Evolutionary conservation across 345 rosid species (phyloP), one percentile per base, ranked within the genome.

Genomic region (Melastoma malabathricum): DNA sequence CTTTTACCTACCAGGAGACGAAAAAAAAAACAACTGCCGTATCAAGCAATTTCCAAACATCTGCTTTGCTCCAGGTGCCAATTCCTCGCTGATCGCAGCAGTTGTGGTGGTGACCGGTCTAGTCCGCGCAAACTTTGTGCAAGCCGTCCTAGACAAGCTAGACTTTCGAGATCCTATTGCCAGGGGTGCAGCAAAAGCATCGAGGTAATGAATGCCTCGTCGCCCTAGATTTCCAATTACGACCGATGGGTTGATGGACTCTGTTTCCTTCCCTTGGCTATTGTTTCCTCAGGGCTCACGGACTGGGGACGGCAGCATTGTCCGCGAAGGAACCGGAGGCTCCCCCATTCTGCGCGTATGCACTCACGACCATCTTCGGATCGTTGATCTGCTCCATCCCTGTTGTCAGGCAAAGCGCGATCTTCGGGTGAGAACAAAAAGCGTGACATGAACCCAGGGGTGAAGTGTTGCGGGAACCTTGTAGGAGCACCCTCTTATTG

Each of bases 241-340:
- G 18, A 16, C 13, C 16, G 19, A 25, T 51, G 6, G 14, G 1
- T n/a, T 0, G 15, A 1, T 10, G 19, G 22, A 16, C 15, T 16
- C 12, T 13, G 17, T 47, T 39, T 55, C 44, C 2, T 14, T 17
- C 34, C n/a, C n/a, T n/a, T n/a, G n/a, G n/a, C n/a, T n/a, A n/a
- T n/a, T 43, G 27, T 52, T 51, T 68, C 12, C 29, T 47, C 71
- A 90, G 98, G 78, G 96, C 98, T 50, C 98, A 90, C 67, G 96
- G 98, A 66, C 76, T 90, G 69, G 98, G 96, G 72, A 90, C 96
- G 60, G 98, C 94, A 44, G 96, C 98, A 43, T 67, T 90, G 68
- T 83, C 98, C 5, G 96, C 94, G 4, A 90, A 83, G 73, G 98
- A 90, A 61, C 98, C 96, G 4, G 98, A 80, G 55, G 98, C 98